A percentile compares a stretch with the other conserved stretches of the same genome.
Conservation (phyloP, 345 rosid species). For the Syzygium grande region DNA sequence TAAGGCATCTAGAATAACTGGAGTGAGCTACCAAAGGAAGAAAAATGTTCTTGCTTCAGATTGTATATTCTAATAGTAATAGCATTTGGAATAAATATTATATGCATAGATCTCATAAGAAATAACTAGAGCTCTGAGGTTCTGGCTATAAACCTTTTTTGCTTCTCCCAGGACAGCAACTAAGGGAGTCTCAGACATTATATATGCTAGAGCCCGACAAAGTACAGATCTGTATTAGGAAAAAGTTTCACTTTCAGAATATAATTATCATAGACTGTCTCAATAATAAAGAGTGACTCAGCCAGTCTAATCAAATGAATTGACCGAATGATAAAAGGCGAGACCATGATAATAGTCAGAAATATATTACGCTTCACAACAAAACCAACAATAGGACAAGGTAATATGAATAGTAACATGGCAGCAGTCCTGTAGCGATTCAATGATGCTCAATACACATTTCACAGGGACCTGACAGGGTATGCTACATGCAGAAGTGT, state of each 20-base stretch:
- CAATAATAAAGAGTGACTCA: neutral
- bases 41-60: neutral
- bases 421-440: neutral
- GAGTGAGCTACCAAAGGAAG: constrained; percentile 47
- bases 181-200: constrained; percentile 59
- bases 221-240: constrained; percentile 53
- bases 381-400: neutral
- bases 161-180: constrained; percentile 55
- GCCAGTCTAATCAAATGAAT: neutral
- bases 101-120: neutral
- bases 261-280: neutral
- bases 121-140: neutral
- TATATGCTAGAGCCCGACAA: constrained; percentile 55
- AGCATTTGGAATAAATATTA: neutral
- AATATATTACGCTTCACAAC: neutral
- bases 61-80: neutral
- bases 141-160: constrained; percentile 47
- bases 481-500: neutral
- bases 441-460: neutral
- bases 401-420: neutral
- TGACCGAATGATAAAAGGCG: neutral
- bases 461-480: neutral
- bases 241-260: neutral
- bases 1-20: constrained; percentile 58
- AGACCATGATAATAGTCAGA: neutral